Base-by-base conservation (phyloP, 2,329 filamentous ascomycete genomes). In the Ascochyta viciae-villosae region DNA sequence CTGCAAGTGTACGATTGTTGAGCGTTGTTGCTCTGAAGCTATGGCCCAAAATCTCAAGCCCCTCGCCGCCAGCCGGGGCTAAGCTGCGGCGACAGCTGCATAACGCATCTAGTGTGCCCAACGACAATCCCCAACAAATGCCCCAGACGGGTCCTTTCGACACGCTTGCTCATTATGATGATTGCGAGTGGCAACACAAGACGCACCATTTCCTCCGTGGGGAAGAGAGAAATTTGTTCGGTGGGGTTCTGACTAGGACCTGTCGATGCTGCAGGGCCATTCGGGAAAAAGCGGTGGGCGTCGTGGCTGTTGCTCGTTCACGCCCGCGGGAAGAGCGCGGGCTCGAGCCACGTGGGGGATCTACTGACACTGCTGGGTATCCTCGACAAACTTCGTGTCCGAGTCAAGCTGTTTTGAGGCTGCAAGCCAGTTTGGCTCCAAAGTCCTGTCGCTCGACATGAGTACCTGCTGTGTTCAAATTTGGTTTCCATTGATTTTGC, bases 1-100 rank as follows among this genome's bases (percentile, higher is more conserved):
- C 33, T 56, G 53, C 60, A 57, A 57, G 65, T 68, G 65, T 66
- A 70, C 64, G 68, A 67, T 58, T 71, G 70, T 68, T 71, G 69
- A 50, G 53, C 10, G 33, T 51, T 33, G 38, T 27, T 42, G 31
- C 55, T 52, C 33, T 44, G 19, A 38, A 66, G 65, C 65, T 66
- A 66, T 63, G 63, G 51, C 62, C 59, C 56, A 57, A 58, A 61
- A 44, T 58, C 48, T 48, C 35, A 57, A 64, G 60, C 62, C 62
- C 62, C 60, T 61, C 58, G 48, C 60, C 57, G 61, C 61, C 57
- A 29, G 39, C 33, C 42, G 40, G 19, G 58, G 53, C 57, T 64
- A 66, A 60, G 39, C 31, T 43, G 22, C 56, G 44, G 61, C 61
- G 55, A 54, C 42, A 50, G 53, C 51, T 61, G 49, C 39, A 51